phyloP scores from a whole-genome alignment of 441 rosid species.

The Populus hybrid region DNA sequence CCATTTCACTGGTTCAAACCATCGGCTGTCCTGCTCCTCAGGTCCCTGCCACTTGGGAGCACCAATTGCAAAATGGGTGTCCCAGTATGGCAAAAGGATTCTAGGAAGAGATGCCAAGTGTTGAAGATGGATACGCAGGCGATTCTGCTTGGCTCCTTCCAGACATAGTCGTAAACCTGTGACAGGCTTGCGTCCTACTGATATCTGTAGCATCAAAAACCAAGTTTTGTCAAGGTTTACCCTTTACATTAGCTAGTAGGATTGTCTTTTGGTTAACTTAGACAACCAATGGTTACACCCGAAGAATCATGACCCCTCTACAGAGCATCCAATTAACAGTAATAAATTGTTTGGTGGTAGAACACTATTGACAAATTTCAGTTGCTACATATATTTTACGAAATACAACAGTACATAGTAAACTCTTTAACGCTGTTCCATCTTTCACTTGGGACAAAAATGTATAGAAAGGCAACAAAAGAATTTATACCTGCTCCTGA shows the following conservation, averaged over 20 bases:
- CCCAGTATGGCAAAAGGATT: slow-evolving; percentile 65
- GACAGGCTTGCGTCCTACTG: slow-evolving; percentile 72
- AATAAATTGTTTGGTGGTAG: not conserved
- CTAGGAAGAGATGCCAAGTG: slow-evolving; percentile 63
- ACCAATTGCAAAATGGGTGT: slow-evolving; percentile 57
- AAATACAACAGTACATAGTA: not conserved
- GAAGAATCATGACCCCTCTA: not conserved
- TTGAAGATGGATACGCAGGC: slow-evolving; percentile 51
- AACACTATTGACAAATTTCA: not conserved
- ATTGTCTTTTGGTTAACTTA: not conserved
- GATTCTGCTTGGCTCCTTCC: slow-evolving; percentile 59
- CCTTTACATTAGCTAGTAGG: not conserved
- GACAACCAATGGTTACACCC: not conserved
- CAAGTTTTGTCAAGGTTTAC: not conserved
- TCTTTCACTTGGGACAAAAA: not conserved
- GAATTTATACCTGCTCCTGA: slow-evolving; percentile 57
- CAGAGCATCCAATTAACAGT: no score
- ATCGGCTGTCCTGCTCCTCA: slow-evolving; percentile 24
- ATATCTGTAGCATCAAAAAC: slow-evolving; percentile 41
- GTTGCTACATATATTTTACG: not conserved
- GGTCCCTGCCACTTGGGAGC: slow-evolving; percentile 84
- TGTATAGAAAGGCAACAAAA: not conserved
- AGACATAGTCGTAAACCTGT: slow-evolving; percentile 53
- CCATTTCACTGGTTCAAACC: slow-evolving; percentile 84
- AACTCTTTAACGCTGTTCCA: not conserved